Evolutionary conservation across 257 asterid genomes (phyloP).

Genomic region (Forsythia viridissima): DNA sequence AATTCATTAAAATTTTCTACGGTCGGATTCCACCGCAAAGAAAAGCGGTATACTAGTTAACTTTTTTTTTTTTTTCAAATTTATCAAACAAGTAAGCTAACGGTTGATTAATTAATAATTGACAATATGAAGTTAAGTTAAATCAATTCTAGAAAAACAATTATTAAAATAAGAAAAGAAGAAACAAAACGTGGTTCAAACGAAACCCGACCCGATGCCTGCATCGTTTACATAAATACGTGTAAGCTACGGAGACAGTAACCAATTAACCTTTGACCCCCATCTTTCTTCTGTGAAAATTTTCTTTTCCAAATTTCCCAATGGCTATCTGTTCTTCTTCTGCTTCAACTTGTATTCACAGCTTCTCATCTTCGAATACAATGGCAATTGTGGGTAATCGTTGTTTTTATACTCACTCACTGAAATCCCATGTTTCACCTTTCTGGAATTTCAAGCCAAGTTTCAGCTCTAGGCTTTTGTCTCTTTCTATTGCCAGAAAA

Average conservation of each 20-base stretch:
- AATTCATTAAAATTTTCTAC: too few relatives aligned
- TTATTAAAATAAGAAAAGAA: too few relatives aligned
- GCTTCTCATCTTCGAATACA: constrained; percentile 28
- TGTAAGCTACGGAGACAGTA: constrained; percentile 1
- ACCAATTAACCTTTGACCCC: neutral
- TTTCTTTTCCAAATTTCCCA: neutral
- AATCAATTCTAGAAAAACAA: too few relatives aligned
- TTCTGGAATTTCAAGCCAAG: constrained; percentile 40
- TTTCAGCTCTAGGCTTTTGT: constrained; percentile 34
- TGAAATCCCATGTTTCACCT: constrained; percentile 31
- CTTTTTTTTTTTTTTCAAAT: too few relatives aligned
- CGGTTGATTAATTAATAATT: too few relatives aligned
- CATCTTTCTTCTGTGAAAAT: neutral
- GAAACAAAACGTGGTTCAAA: neutral
- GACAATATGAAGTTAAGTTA: too few relatives aligned
- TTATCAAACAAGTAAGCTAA: too few relatives aligned
- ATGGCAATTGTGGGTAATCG: constrained; percentile 30
- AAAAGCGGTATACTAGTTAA: too few relatives aligned
- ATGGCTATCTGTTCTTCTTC: constrained; percentile 40
- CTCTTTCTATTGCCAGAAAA: constrained; percentile 43
- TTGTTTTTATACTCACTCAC: constrained; percentile 24
- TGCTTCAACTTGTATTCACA: constrained; percentile 18
- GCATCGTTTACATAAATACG: neutral
- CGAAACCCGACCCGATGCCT: neutral
- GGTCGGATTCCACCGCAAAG: too few relatives aligned